Evolutionary conservation across 495 filamentous ascomycete genomes (phyloP), one percentile per base, ranked within the genome.

Genomic region (Trichoderma asperelloides): DNA sequence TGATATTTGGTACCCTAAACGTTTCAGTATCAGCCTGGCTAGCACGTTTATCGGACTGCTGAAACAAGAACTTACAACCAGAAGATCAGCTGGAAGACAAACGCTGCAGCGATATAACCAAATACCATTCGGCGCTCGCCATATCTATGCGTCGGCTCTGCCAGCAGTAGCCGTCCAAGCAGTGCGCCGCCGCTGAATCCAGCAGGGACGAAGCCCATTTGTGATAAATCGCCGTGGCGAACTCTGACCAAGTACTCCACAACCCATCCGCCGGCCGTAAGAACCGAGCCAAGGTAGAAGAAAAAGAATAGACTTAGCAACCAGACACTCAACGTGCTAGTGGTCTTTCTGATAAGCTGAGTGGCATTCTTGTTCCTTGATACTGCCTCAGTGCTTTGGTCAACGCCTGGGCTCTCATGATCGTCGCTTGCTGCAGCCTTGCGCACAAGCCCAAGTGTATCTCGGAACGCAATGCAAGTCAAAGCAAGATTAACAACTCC

Each of bases 181-280:
- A 86, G 82, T 60, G 87, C 84, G 28, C 88, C 87, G 15, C 78
- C 87, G 79, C 84, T 89, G 72, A 89, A 89, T 9, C 87, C 88
- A 0, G 88, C 81, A 18, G 88, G 89, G 27, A 91, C 87, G 71
- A 90, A 91, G 23, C 89, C 89, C 18, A 89, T 83, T 5, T 76
- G 77, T 0, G 81, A 74, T 2, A 89, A 83, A 43, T 85, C 78
- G 12, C 87, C 88, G 64, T 83, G 76, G 5, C 89, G 86, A 68
- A 88, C 87, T 43, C 75, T 84, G 64, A 90, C 86, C 57, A 91
- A 74, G 75, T 89, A 91, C 27, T 88, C 86, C 41, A 91, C 88
- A 0, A 79, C 74, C 77, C 76, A 79, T 65, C 82, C 81, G 8
- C 79, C 78, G 13, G 81, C 78, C 13, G 81, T 82, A 9, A 81